These are phyloP conservation scores for Prillingera fragicola DNA, from an alignment of 1,284 basidiomycete species.

Conservation along the genomic window DNA sequence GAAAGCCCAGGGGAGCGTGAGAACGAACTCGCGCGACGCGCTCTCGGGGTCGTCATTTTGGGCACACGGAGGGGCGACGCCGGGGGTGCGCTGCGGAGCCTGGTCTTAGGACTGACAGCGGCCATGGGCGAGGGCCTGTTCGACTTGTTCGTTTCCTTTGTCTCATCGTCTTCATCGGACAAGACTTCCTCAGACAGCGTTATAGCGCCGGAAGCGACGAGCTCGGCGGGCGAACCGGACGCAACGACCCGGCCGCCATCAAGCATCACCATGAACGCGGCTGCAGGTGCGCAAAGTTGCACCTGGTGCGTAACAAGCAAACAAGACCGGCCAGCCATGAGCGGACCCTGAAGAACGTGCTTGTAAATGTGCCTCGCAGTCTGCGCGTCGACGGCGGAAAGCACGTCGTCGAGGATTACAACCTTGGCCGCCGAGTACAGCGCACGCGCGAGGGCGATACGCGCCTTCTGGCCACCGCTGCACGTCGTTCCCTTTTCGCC, in stretches of 20 bases:
- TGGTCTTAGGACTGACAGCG: no score
- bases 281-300: constrained; percentile 50
- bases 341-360: constrained; percentile 40
- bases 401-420: constrained; percentile 44
- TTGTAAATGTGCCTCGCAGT: constrained; percentile 43
- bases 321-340: constrained; percentile 47
- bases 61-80: no score
- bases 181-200: constrained; percentile 20
- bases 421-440: constrained; percentile 45
- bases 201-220: constrained; percentile 23
- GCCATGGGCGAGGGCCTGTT: no score
- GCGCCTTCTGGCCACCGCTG: constrained; percentile 45
- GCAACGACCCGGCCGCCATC: constrained; percentile 38
- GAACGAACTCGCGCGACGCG: no score
- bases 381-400: constrained; percentile 51
- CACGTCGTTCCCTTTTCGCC: constrained; percentile 56
- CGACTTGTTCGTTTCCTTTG: not conserved
- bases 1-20: no score
- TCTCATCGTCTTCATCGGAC: constrained; percentile 12
- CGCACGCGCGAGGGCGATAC: constrained; percentile 46
- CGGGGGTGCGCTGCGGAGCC: no score
- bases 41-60: not conserved
- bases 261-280: constrained; percentile 45
- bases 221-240: constrained; percentile 36
- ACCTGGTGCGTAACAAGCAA: constrained; percentile 56